These are phyloP conservation scores for Tricholoma hemisulphureum DNA, from an alignment of 768 basidiomycete genomes.

Conservation along the genomic window DNA sequence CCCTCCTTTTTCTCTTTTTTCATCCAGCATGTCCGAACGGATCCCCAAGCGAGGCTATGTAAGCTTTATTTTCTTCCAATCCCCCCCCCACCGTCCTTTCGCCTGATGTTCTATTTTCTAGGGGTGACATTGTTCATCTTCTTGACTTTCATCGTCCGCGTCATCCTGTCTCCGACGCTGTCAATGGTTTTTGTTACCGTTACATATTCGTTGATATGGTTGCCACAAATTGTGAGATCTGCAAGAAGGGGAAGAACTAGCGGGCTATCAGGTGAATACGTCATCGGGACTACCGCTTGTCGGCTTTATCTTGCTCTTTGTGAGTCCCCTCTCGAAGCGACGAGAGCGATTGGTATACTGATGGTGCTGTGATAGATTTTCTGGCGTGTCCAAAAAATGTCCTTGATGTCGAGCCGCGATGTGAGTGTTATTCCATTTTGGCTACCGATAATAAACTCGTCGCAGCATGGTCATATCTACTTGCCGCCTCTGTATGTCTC, in stretches of 20 bases:
- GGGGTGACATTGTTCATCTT: conserved; percentile 70
- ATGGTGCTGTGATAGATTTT: conserved; percentile 55
- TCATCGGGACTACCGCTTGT: conserved; percentile 73
- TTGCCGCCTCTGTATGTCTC: conserved; percentile 58
- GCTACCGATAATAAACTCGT: background rate
- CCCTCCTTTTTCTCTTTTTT: conserved; percentile 50
- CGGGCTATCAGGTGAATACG: conserved; percentile 65
- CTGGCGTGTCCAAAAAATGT: conserved; percentile 84
- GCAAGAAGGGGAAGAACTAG: conserved; percentile 67
- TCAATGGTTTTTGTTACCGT: conserved; percentile 62
- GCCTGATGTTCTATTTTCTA: conserved; percentile 23
- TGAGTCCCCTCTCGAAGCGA: conserved; percentile 38
- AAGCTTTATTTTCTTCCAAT: conserved; percentile 22
- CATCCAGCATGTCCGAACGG: conserved; percentile 58
- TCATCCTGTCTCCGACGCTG: conserved; percentile 66
- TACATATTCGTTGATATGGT: conserved; percentile 81
- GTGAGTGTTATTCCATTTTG: conserved; percentile 41
- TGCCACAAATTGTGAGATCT: conserved; percentile 81
- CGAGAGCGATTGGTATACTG: background rate
- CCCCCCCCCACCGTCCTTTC: conserved; percentile 6
- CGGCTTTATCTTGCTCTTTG: conserved; percentile 73
- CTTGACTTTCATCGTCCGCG: conserved; percentile 69
- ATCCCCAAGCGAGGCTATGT: conserved; percentile 75
- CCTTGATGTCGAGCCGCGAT: conserved; percentile 71
- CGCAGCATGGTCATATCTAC: conserved; percentile 62